Conservation (phyloP, 192 early-diverging fungal species). For the Podila epigama region DNA sequence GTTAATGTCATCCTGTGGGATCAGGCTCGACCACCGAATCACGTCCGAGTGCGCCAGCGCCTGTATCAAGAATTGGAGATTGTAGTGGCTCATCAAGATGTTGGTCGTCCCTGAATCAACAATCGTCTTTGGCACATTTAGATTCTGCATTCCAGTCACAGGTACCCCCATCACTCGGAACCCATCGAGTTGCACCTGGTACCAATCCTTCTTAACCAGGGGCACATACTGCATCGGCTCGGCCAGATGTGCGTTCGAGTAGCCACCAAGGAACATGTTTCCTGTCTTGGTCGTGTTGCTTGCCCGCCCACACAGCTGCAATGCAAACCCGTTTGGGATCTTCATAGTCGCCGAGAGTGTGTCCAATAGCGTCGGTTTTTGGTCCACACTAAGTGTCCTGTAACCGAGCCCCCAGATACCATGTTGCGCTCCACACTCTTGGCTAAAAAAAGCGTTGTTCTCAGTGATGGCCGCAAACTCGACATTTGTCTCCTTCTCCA, state of each 20-base stretch:
- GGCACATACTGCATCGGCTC: slow-evolving; percentile 45
- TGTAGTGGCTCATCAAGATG: slow-evolving; percentile 45
- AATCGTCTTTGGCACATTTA: slow-evolving; percentile 41
- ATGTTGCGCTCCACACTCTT: slow-evolving; percentile 42
- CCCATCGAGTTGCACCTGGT: slow-evolving; percentile 39
- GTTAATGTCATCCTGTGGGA: slow-evolving; percentile 20
- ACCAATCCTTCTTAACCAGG: slow-evolving; percentile 38
- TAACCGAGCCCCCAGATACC: slow-evolving; percentile 45
- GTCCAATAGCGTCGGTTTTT: slow-evolving; percentile 28
- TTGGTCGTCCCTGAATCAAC: slow-evolving; percentile 47
- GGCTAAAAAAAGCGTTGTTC: slow-evolving; percentile 31
- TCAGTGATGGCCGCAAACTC: slow-evolving; percentile 42
- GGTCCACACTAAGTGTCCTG: slow-evolving; percentile 22
- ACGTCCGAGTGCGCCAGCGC: slow-evolving; percentile 16
- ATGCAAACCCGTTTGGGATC: slow-evolving; percentile 44
- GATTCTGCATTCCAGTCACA: slow-evolving; percentile 33
- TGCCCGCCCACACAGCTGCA: slow-evolving; percentile 34
- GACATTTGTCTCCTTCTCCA: slow-evolving; percentile 44
- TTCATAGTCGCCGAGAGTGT: slow-evolving; percentile 40
- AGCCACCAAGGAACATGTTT: slow-evolving; percentile 44
- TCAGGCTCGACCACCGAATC: slow-evolving; percentile 22
- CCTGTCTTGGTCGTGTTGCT: slow-evolving; percentile 33
- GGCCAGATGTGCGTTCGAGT: slow-evolving; percentile 17
- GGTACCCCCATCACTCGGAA: slow-evolving; percentile 37
- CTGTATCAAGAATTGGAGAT: slow-evolving; percentile 33